Percentiles rank a stretch among this genome's conserved stretches.
These are phyloP conservation scores for Salix purpurea DNA, from an alignment of 345 rosid species.

Conservation along the genomic window DNA sequence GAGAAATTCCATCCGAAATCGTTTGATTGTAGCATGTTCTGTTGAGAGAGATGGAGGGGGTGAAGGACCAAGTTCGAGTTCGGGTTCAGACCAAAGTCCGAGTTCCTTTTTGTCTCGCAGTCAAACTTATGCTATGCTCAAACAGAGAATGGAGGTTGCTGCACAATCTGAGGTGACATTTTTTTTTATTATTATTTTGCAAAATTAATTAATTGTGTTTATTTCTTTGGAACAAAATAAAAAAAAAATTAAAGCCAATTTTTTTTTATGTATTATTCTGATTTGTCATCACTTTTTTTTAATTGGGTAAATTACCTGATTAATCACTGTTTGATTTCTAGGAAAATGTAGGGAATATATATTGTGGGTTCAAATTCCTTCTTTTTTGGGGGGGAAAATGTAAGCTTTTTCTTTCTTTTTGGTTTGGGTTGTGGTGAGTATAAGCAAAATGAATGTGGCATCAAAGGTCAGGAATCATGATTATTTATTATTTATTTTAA, in stretches of 20 bases:
- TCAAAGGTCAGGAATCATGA: not conserved
- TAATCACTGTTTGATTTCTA: not conserved
- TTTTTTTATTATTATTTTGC: not conserved
- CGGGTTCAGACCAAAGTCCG: constrained; percentile 8
- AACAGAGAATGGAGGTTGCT: constrained; percentile 67
- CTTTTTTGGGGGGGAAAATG: no score
- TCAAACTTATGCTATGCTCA: constrained; percentile 58
- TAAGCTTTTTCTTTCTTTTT: not conserved
- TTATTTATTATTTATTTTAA: no score
- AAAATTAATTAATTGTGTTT: not conserved
- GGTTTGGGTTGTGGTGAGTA: not conserved
- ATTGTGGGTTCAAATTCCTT: not conserved
- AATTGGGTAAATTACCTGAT: not conserved
- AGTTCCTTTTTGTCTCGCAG: constrained; percentile 40
- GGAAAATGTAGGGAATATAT: not conserved
- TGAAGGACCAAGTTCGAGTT: constrained; percentile 23
- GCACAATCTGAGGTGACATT: constrained; percentile 52
- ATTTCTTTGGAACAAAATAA: not conserved
- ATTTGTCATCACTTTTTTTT: not conserved
- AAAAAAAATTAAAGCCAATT: not conserved
- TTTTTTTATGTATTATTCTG: not conserved
- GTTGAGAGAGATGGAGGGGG: constrained; percentile 32
- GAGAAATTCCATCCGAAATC: constrained; percentile 15
- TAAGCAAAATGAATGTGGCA: not conserved
- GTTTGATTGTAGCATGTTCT: constrained; percentile 37